phyloP scores from a whole-genome alignment of 2,329 filamentous ascomycete genomes.

The Colletotrichum sp. region DNA sequence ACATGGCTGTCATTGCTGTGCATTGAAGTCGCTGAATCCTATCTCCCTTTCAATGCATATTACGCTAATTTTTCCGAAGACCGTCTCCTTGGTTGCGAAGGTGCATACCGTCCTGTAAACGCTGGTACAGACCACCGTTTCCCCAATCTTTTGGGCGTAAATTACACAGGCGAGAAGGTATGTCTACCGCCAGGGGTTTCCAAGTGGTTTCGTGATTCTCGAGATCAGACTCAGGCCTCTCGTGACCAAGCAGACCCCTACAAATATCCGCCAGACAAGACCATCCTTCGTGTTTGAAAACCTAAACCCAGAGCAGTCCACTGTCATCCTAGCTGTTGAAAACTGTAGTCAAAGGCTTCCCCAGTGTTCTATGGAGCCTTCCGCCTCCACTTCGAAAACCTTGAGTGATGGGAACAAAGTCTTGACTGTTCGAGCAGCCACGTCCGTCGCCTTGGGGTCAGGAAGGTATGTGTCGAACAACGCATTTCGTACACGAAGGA shows the following conservation, averaged over 20 bases:
- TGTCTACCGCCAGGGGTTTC: neutral
- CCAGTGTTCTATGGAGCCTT: neutral
- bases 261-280: neutral
- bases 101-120: neutral
- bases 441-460: neutral
- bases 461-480: neutral
- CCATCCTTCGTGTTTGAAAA: neutral
- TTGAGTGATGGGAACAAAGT: neutral
- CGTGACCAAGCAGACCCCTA: neutral
- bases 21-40: neutral
- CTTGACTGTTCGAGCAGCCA: neutral
- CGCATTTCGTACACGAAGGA: neutral
- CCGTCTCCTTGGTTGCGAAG: neutral
- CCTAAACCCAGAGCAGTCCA: neutral
- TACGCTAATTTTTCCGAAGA: neutral
- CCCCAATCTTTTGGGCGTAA: neutral
- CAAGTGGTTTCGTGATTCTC: neutral
- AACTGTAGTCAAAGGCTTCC: neutral
- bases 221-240: neutral
- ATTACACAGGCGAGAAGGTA: neutral
- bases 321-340: neutral
- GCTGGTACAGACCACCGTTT: neutral
- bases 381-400: neutral
- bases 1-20: neutral
- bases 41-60: neutral